These are phyloP conservation scores for Coelastrella sp. DNA, from an alignment of 139 green algal genomes.

Conservation along the genomic window DNA sequence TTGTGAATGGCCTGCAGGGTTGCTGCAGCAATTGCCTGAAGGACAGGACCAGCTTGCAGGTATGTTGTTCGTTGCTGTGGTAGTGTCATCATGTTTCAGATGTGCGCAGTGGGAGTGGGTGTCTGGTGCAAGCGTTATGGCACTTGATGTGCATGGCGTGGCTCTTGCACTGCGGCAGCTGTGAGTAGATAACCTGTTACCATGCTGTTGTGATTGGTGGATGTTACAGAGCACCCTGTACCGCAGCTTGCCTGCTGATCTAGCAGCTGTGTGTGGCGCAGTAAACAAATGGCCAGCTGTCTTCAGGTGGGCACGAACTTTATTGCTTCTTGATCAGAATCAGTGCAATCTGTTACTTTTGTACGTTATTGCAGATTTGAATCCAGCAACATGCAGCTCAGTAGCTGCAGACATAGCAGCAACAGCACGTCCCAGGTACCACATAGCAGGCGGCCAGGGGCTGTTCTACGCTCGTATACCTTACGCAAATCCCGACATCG, in stretches of 20 bases:
- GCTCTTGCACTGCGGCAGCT: too few relatives aligned
- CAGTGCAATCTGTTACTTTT: not conserved
- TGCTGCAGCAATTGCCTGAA: constrained; percentile 47
- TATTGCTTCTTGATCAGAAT: too few relatives aligned
- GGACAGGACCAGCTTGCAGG: constrained; percentile 30
- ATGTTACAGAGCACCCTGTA: too few relatives aligned
- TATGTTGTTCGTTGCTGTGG: not conserved
- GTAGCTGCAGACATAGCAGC: constrained; percentile 57
- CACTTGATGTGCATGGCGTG: too few relatives aligned
- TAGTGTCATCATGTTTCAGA: not conserved
- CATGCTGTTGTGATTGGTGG: too few relatives aligned
- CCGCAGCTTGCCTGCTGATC: too few relatives aligned
- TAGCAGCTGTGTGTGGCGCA: too few relatives aligned
- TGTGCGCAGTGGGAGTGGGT: not conserved
- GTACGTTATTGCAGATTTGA: not conserved
- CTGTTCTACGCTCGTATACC: constrained; percentile 78
- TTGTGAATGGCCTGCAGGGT: constrained; percentile 81
- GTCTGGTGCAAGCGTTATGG: not conserved
- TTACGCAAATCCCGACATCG: constrained; percentile 86
- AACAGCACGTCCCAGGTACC: constrained; percentile 74
- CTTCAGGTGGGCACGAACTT: too few relatives aligned
- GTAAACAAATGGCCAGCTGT: too few relatives aligned
- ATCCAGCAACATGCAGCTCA: not conserved
- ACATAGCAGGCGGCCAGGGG: constrained; percentile 64
- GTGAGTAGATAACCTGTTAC: too few relatives aligned